Conservation (phyloP, 2,329 filamentous ascomycete species). For the Podosphaera leucotricha region DNA sequence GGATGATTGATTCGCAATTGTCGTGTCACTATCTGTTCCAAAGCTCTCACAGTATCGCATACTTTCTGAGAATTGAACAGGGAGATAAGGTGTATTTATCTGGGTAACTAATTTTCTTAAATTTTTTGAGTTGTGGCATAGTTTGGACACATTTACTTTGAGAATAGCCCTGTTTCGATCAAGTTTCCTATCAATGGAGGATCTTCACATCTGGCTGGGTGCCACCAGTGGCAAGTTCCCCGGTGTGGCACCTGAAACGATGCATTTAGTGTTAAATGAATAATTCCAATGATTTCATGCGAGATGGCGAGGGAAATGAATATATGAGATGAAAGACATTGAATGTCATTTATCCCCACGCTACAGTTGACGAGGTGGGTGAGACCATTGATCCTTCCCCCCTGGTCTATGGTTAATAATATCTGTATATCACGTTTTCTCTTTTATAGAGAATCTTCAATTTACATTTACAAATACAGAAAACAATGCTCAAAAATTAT, state of each 20-base stretch:
- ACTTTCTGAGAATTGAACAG: not conserved
- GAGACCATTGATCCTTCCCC: too few species aligned
- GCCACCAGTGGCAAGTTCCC: not conserved
- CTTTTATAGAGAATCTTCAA: too few species aligned
- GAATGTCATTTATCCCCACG: too few species aligned
- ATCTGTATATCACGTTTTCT: too few species aligned
- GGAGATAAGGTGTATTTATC: not conserved
- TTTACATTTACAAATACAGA: too few species aligned
- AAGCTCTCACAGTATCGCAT: not conserved
- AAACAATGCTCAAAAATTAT: too few species aligned
- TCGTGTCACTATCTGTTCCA: not conserved
- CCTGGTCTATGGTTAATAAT: too few species aligned
- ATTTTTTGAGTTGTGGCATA: not conserved
- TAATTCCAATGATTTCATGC: not conserved
- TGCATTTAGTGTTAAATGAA: not conserved
- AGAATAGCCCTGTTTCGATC: not conserved
- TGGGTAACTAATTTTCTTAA: not conserved
- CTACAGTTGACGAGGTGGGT: too few species aligned
- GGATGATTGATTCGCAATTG: not conserved
- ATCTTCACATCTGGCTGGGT: not conserved
- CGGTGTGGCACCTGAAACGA: not conserved
- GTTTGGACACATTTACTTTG: not conserved
- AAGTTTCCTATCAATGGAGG: not conserved
- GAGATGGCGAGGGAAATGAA: not conserved
- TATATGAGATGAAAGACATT: not conserved